phyloP scores from a whole-genome alignment of 108 stramenopile species.

The Cyclotella choctawhatcheeana region DNA sequence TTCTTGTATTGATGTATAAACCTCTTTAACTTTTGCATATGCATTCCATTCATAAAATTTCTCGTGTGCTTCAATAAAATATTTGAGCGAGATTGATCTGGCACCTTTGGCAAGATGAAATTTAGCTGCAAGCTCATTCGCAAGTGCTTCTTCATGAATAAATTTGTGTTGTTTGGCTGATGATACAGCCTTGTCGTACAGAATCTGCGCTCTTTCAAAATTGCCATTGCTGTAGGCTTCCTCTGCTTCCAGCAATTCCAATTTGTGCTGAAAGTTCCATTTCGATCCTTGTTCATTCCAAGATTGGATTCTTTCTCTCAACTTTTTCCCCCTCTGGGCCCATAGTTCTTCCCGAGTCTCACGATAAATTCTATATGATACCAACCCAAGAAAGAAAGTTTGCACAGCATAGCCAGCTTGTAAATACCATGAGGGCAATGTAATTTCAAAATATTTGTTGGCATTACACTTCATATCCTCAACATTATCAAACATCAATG shows the following conservation, averaged over 20 bases:
- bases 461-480: constrained; percentile 4
- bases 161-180: constrained; percentile 18
- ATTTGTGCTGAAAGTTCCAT: constrained; percentile 39
- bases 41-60: constrained; percentile 16
- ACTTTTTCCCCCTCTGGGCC: constrained; percentile 4
- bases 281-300: constrained; percentile 18
- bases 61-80: constrained; percentile 17
- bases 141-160: constrained; percentile 32
- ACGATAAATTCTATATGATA: constrained; percentile 21
- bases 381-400: constrained; percentile 15
- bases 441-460: background rate
- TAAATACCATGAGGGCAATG: constrained; percentile 1
- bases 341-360: background rate
- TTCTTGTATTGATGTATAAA: no score
- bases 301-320: constrained; percentile 1
- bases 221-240: constrained; percentile 10
- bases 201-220: constrained; percentile 1
- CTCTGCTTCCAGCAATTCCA: constrained; percentile 24
- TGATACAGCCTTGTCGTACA: constrained; percentile 22
- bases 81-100: background rate
- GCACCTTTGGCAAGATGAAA: constrained; percentile 20
- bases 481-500: background rate
- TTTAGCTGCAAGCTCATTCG: constrained; percentile 17
- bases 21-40: background rate
- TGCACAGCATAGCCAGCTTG: background rate